Percentiles rank a stretch among this genome's conserved stretches.
Evolutionary conservation across 2,329 filamentous ascomycete genomes (phyloP).

Genomic region (Xylariaceae sp.): DNA sequence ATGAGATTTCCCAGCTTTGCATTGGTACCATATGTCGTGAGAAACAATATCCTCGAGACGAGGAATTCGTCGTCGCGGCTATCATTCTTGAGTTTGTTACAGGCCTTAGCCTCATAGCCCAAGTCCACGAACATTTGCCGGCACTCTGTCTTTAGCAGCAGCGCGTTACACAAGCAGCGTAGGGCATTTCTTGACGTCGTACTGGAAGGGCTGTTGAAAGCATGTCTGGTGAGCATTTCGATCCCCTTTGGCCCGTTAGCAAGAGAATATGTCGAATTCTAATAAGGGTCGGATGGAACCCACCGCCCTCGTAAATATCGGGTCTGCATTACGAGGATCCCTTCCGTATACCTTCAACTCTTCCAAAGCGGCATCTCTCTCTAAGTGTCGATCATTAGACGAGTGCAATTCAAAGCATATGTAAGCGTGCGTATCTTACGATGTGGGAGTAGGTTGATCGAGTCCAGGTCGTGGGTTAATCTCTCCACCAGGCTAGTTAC

Average conservation of each 20-base stretch:
- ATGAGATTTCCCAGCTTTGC: slow-evolving; percentile 61
- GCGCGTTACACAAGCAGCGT: slow-evolving; percentile 77
- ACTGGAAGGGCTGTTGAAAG: slow-evolving; percentile 59
- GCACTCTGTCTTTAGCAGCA: slow-evolving; percentile 63
- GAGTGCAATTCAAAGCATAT: neutral
- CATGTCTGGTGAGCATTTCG: slow-evolving; percentile 63
- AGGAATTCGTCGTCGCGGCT: slow-evolving; percentile 83
- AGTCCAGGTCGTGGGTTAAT: slow-evolving; percentile 56
- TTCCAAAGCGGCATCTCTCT: slow-evolving; percentile 56
- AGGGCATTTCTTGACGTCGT: slow-evolving; percentile 68
- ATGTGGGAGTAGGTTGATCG: slow-evolving; percentile 51
- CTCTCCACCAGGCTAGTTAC: slow-evolving; percentile 59
- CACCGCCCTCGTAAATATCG: slow-evolving; percentile 79
- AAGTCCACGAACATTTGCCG: slow-evolving; percentile 69
- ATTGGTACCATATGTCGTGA: slow-evolving; percentile 72
- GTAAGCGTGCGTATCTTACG: slow-evolving; percentile 41
- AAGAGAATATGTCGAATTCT: slow-evolving; percentile 6
- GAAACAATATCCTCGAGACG: slow-evolving; percentile 68
- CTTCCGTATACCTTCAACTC: slow-evolving; percentile 76
- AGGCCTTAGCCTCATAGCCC: slow-evolving; percentile 61
- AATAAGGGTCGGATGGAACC: neutral
- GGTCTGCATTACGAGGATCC: slow-evolving; percentile 63
- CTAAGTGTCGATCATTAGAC: slow-evolving; percentile 30
- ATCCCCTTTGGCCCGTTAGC: slow-evolving; percentile 56
- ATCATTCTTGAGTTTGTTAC: slow-evolving; percentile 65